Base-by-base conservation (phyloP, 2,329 filamentous ascomycete species). In the Periconia digitata region DNA sequence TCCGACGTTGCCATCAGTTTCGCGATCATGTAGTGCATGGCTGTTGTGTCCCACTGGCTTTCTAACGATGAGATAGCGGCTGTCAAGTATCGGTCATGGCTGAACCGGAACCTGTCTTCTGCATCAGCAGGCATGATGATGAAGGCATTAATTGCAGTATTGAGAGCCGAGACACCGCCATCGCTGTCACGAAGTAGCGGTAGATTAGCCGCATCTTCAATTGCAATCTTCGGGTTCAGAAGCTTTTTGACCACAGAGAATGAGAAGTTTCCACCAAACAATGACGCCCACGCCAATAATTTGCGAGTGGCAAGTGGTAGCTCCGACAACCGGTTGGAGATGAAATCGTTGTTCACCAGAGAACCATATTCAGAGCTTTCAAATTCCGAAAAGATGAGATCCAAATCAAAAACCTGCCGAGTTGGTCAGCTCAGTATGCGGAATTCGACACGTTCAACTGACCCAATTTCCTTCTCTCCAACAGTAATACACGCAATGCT, bases 11-110 rank as follows among this genome's bases (percentile, higher is more conserved):
- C 83, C 56, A 96, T 82, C 0, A 86, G 87, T 63, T 90, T 86
- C 0, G 89, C 87, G 60, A 96, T 90, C 39, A 91, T 84, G 60
- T 92, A 96, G 70, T 96, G 91, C 92, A 96, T 96, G 51, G 66
- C 50, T 22, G 61, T 51, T 0, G 58, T 67, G 35, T 70, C 58
- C 63, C 63, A 70, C 59, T 88, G 87, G 17, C 81, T 76, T 64
- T 92, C 85, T 43, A 96, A 44, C 3, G 63, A 50, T 6, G 50
- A 57, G 13, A 82, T 77, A 6, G 90, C 85, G 15, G 89, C 90
- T 64, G 88, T 85, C 43, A 91, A 80, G 62, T 95, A 95, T 44
- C 92, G 84, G 69, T 96, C 92, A 68, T 96, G 92, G 27, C 86
- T 85, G 67, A 96, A 96, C 60, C 79, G 79, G 69, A 96, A 96